A percentile compares a stretch with the other conserved stretches of the same genome.
phyloP scores from a whole-genome alignment of 192 early-diverging fungal species.

The Coemansia asiatica region DNA sequence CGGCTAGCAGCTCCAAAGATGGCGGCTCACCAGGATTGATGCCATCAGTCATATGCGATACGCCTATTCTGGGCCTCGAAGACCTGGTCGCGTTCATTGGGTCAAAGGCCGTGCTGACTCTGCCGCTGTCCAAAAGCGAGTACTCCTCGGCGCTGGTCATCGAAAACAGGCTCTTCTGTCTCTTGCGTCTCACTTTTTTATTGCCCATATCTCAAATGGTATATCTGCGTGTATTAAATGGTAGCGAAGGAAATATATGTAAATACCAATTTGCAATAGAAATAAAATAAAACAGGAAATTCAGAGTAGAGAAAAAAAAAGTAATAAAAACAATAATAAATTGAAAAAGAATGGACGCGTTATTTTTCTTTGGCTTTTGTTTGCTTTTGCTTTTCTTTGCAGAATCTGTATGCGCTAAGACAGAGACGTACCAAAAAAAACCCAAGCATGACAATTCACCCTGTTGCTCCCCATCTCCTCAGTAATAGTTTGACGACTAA shows the following conservation, averaged over 20 bases:
- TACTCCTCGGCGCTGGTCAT: conserved; percentile 49
- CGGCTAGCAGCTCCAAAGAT: conserved; percentile 46
- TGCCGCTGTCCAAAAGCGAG: conserved; percentile 44
- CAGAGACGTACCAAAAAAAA: too few species aligned
- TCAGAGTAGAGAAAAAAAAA: not conserved
- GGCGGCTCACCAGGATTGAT: conserved; percentile 25
- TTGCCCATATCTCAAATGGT: not conserved
- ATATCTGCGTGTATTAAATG: not conserved
- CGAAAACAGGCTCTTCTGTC: conserved; percentile 53
- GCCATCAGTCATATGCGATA: not conserved
- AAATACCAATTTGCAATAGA: not conserved
- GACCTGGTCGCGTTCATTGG: conserved; percentile 21
- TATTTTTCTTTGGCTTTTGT: not conserved
- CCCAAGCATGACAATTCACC: too few species aligned
- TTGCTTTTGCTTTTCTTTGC: not conserved
- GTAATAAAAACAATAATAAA: not conserved
- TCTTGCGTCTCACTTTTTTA: conserved; percentile 50
- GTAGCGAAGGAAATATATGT: not conserved
- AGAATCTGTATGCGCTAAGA: not conserved
- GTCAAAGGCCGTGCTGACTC: conserved; percentile 24
- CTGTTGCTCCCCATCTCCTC: too few species aligned
- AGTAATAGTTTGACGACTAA: too few species aligned
- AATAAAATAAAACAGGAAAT: not conserved
- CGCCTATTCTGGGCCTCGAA: conserved; percentile 8
- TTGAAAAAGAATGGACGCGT: not conserved